These are phyloP conservation scores for Calonectria pauciramosa DNA, from an alignment of 2,329 filamentous ascomycete genomes.

Conservation along the genomic window DNA sequence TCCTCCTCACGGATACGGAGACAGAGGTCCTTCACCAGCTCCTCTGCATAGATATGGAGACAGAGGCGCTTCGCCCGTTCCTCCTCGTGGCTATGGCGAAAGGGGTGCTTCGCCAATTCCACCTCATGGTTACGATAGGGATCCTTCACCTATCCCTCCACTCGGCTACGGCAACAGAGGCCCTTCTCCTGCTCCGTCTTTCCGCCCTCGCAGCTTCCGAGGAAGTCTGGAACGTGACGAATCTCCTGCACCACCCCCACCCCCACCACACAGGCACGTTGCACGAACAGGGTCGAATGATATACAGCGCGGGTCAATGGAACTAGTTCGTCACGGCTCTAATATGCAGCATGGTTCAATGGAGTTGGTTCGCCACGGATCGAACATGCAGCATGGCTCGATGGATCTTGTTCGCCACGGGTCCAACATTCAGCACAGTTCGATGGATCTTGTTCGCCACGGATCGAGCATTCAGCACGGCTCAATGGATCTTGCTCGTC, in stretches of 20 bases:
- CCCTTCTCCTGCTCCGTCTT: conserved; percentile 55
- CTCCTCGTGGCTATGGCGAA: conserved; percentile 46
- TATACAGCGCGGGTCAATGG: conserved; percentile 50
- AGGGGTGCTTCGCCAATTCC: conserved; percentile 54
- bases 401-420: conserved; percentile 51
- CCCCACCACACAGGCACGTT: conserved; percentile 84
- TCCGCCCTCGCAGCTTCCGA: conserved; percentile 42
- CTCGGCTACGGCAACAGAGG: conserved; percentile 43
- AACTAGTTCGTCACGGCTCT: conserved; percentile 52
- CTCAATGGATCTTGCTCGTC: conserved; percentile 48
- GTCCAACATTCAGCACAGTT: conserved; percentile 50
- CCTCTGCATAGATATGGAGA: conserved; percentile 37
- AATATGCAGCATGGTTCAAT: conserved; percentile 49
- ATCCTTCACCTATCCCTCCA: conserved; percentile 50
- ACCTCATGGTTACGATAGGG: conserved; percentile 37
- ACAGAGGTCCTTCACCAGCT: conserved; percentile 54
- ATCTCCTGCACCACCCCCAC: conserved; percentile 84
- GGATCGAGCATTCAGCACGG: conserved; percentile 43
- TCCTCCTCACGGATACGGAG: conserved; percentile 46
- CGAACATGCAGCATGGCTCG: conserved; percentile 34
- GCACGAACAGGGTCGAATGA: conserved; percentile 53
- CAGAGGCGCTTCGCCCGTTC: conserved; percentile 40
- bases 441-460: conserved; percentile 50
- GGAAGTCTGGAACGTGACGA: conserved; percentile 56
- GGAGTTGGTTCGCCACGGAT: conserved; percentile 52